phyloP scores from a whole-genome alignment of 805 yeast species.

The Candida gorgasii region DNA sequence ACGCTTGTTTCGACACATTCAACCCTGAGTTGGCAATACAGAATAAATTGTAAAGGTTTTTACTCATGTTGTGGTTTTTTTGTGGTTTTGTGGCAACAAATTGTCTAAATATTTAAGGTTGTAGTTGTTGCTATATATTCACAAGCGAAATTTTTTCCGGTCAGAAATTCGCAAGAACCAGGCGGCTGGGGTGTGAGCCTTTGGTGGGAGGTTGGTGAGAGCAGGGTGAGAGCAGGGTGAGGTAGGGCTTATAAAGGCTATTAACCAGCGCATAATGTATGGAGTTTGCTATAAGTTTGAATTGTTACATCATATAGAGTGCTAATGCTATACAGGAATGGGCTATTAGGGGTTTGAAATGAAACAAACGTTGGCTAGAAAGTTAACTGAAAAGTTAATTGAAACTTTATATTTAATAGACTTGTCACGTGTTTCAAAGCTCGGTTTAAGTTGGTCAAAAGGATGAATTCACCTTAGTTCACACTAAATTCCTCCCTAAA shows the following conservation, averaged over 20 bases:
- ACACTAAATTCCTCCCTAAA: too few species aligned
- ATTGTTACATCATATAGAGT: too few species aligned
- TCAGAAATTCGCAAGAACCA: constrained; percentile 3
- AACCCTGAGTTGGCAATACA: constrained; percentile 8
- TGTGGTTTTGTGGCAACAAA: neutral
- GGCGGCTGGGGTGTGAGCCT: constrained; percentile 5
- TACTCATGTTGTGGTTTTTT: constrained; percentile 3
- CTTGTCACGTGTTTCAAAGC: too few species aligned
- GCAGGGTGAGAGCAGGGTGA: neutral
- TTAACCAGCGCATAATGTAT: neutral
- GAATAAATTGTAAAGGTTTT: constrained; percentile 5
- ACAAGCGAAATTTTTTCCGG: constrained; percentile 6
- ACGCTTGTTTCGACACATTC: neutral
- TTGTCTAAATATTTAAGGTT: neutral
- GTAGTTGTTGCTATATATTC: constrained; percentile 1
- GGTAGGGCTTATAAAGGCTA: constrained; percentile 2
- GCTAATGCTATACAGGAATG: too few species aligned
- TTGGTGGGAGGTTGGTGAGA: too few species aligned
- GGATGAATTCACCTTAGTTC: too few species aligned
- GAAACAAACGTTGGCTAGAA: too few species aligned
- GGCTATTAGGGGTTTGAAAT: too few species aligned
- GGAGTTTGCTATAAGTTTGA: too few species aligned
- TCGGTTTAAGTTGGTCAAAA: too few species aligned
- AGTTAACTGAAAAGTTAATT: too few species aligned
- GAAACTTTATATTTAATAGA: too few species aligned